Evolutionary conservation across 768 basidiomycete genomes (phyloP), one percentile per base, ranked within the genome.

Genomic region (Rhodocollybia butyracea): DNA sequence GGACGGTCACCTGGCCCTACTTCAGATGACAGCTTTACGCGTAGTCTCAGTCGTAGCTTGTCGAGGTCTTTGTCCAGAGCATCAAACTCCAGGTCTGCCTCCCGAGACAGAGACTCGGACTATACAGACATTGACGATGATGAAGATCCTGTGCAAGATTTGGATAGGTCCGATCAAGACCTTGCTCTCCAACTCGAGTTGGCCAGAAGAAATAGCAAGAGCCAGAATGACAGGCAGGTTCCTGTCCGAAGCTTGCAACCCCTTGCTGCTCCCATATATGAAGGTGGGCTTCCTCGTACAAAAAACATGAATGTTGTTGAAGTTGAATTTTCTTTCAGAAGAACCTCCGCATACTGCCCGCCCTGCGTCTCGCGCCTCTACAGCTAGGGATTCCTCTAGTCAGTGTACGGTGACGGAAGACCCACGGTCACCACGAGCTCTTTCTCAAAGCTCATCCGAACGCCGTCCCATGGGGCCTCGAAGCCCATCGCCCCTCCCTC

Each of bases 121-220:
- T 72, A 74, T 51, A 76, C 76, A 60, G 76, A 82, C 54, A 65
- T 64, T 26, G 82, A 80, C 24, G 79, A 78, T n/a, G 76, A 75
- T 39, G 68, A 78, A 69, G 75, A 50, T 55, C 69, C 46, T 68
- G 69, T 11, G 66, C 70, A 51, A 59, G 70, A 67, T 4, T 69
- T 81, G 59, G 86, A 90, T 59, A 75, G 81, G 47, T 89, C 87
- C 15, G 91, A 93, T 63, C 79, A 80, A 61, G 89, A 95, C 65
- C 74, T 96, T 51, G 79, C 85, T 21, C 76, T 82, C 73, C 85
- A 88, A 46, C 71, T 97, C 50, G 91, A 91, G 59, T 73, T 96
- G 46, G 94, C 94, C 5, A 76, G 91, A 57, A 81, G 82, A 60
- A 97, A 97, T 66, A 92, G 91, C 66, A 78, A 86, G 63, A 89